Base-by-base conservation (phyloP, 768 basidiomycete species). In the Plicaturopsis crispa region DNA sequence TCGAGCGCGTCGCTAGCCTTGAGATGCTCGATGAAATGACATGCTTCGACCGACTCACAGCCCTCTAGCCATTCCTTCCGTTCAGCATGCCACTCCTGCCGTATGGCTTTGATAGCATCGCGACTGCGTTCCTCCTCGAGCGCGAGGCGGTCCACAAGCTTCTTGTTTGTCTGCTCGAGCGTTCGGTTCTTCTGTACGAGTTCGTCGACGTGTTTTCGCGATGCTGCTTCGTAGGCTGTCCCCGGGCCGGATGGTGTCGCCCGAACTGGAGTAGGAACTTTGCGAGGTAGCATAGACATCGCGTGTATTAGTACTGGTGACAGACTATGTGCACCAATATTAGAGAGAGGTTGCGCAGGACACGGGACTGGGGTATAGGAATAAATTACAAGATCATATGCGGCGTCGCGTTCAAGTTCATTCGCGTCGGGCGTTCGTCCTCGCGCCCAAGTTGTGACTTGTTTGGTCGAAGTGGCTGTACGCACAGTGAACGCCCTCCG, bases 201-300 rank as follows among this genome's bases (percentile, higher is more conserved):
- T 31, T 87, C 81, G 35, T 80, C 71, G 35, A 88, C 84, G 53
- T 86, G 83, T 2, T 67, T 58, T 42, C 77, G 77, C 53, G 80
- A 73, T 4, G 78, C 69, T 18, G 75, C 65, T 44, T 75, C 73
- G 49, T 83, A 65, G 17, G 76, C 67, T 21, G 64, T 65, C 30
- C 56, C 55, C 24, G 57, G 68, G 38, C 58, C 49, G 7, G 56
- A 48, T 14, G 42, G 32, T 20, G 28, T 14, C 23, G 41, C n/a
- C 24, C 40, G 26, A 23, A 43, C 17, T 19, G 42, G 42, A 17
- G 42, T 43, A 13, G 42, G 42, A 7, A 38, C 40, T 17, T 10
- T 42, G 40, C 24, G 17, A 14, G 35, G 39, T 18, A 23, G 11
- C 39, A 38, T 40, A 14, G 10, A 23, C 34, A 24, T 12, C 24